phyloP scores from a whole-genome alignment of 23 red algal genomes.

The Gracilariopsis chorda region DNA sequence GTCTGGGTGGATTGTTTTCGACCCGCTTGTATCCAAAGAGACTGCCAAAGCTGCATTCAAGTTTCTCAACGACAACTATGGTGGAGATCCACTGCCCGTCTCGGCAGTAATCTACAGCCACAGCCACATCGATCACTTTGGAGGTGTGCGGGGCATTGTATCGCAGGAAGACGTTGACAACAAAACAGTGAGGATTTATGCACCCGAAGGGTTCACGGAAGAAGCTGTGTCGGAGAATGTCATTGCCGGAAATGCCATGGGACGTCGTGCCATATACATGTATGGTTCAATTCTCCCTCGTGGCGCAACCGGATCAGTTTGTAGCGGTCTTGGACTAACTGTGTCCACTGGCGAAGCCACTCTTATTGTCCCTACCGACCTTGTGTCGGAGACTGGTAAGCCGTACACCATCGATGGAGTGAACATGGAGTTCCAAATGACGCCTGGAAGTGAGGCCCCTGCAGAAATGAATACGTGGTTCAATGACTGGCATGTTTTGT shows the following conservation, averaged over 20 bases:
- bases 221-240: constrained; percentile 15
- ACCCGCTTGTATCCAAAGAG: background rate
- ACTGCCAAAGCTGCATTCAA: background rate
- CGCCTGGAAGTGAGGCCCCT: constrained; percentile 2
- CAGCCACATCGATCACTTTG: constrained; percentile 17
- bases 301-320: background rate
- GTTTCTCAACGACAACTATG: background rate
- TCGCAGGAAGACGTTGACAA: background rate
- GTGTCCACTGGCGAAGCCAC: background rate
- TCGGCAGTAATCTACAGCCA: constrained; percentile 2
- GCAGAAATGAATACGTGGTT: constrained; percentile 15
- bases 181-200: background rate
- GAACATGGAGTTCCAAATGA: constrained; percentile 7
- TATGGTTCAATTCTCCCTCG: background rate
- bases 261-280: constrained; percentile 13
- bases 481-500: background rate
- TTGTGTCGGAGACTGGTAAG: background rate
- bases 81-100: background rate
- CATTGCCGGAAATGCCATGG: constrained; percentile 17
- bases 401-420: background rate
- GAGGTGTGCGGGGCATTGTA: background rate
- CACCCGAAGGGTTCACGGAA: background rate
- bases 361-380: background rate
- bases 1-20: background rate
- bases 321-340: background rate